Base-by-base conservation (phyloP, 306 rosid species). In the Datisca glomerata region DNA sequence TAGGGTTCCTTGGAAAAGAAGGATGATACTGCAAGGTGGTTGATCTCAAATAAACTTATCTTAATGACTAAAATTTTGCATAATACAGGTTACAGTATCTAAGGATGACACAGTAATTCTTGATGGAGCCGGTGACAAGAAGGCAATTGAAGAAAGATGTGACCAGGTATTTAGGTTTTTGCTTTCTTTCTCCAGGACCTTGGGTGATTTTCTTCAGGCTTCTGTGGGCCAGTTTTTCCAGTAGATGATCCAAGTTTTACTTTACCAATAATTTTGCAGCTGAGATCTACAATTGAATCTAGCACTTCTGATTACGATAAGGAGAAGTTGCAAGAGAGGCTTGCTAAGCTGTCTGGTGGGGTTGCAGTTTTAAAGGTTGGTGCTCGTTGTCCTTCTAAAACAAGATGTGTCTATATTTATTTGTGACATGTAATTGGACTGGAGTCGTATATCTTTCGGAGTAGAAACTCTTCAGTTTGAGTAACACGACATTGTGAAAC, bases 71-170 rank as follows among this genome's bases (percentile, higher is more conserved):
- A n/a, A n/a, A n/a, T n/a, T n/a, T 31, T 31, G 9, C 15, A 6
- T 55, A 56, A 21, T 55, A 31, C 46, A 89, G 97, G 64, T 80
- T 55, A 76, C 97, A n/a, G 48, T 89, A 63, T 89, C 97, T 19
- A 89, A 89, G 59, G 97, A 89, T 61, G 97, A 89, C 69, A 79
- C 95, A 15, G 95, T 89, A 47, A 72, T 89, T 74, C 95, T 89
- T 49, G 93, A 89, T 8, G 97, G 95, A 24, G 83, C 86, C 13
- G 97, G 95, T 55, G 95, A 89, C 74, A 89, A 89, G 79, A 74
- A 68, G 65, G 38, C 53, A 3, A 68, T 89, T 14, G 97, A 89
- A 59, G 95, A 89, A 61, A 79, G 97, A 83, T 83, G 91, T 51
- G 97, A 89, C 37, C 97, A 83, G 97, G 97, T 83, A 28, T 28